These are phyloP conservation scores for Arabidopsis suecica DNA, from an alignment of 345 rosid genomes.

Conservation along the genomic window DNA sequence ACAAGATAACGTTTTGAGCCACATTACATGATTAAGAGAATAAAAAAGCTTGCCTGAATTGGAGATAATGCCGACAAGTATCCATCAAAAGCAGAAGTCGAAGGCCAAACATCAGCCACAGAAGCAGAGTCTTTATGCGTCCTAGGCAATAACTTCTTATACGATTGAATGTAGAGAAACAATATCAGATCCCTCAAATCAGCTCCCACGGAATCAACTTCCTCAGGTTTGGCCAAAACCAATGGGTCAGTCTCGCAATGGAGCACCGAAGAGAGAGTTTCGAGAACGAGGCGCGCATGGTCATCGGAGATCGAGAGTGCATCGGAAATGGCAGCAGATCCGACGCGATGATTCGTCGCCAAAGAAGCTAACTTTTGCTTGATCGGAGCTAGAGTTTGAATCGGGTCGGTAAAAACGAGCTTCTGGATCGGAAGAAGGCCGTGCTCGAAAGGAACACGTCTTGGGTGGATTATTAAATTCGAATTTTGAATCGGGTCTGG, in stretches of 20 bases:
- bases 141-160: slow-evolving; percentile 85
- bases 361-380: slow-evolving; percentile 57
- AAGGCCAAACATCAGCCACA: slow-evolving; percentile 98
- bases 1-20: slow-evolving; percentile 1
- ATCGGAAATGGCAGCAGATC: slow-evolving; percentile 69
- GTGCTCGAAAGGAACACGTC: slow-evolving; percentile 94
- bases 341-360: slow-evolving; percentile 56
- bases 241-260: slow-evolving; percentile 79
- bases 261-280: slow-evolving; percentile 84
- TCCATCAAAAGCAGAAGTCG: slow-evolving; percentile 97
- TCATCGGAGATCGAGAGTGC: slow-evolving; percentile 82
- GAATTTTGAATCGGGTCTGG: slow-evolving; percentile 44
- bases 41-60: slow-evolving; percentile 65
- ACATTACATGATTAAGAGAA: slow-evolving; percentile 22
- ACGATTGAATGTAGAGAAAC: slow-evolving; percentile 90
- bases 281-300: slow-evolving; percentile 82
- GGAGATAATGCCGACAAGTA: slow-evolving; percentile 93
- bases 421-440: slow-evolving; percentile 92
- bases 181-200: slow-evolving; percentile 86
- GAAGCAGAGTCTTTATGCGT: slow-evolving; percentile 90
- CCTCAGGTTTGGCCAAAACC: slow-evolving; percentile 57
- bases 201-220: slow-evolving; percentile 67
- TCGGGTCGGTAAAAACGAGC: slow-evolving; percentile 79
- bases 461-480: slow-evolving; percentile 67
- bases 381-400: slow-evolving; percentile 67